A percentile compares a stretch with the other conserved stretches of the same genome.
phyloP scores from a whole-genome alignment of 176 grass and related monocot genomes.

The Triticum aestivum region IWGSC_CS_RefSeq_v2.1 NC_057800.1:520873993-520874492 shows the following conservation, averaged over 20 bases:
- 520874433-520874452: background rate
- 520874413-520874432: background rate
- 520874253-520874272: background rate
- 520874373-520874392: background rate
- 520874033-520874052: constrained; percentile 75
- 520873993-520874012: constrained; percentile 82
- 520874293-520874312: background rate
- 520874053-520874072: constrained; percentile 55
- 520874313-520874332: background rate
- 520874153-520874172: constrained; percentile 53
- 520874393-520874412: background rate
- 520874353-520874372: constrained; percentile 1
- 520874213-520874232: constrained; percentile 59
- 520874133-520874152: constrained; percentile 55
- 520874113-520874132: constrained; percentile 76
- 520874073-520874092: constrained; percentile 74
- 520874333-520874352: constrained; percentile 5
- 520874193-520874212: constrained; percentile 73
- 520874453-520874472: background rate
- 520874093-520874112: constrained; percentile 89
- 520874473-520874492: background rate
- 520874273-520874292: background rate
- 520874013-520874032: constrained; percentile 89
- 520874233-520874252: background rate
- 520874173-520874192: constrained; percentile 61